phyloP scores from a whole-genome alignment of 2,329 filamentous ascomycete genomes.

The Beauveria caledonica region DNA sequence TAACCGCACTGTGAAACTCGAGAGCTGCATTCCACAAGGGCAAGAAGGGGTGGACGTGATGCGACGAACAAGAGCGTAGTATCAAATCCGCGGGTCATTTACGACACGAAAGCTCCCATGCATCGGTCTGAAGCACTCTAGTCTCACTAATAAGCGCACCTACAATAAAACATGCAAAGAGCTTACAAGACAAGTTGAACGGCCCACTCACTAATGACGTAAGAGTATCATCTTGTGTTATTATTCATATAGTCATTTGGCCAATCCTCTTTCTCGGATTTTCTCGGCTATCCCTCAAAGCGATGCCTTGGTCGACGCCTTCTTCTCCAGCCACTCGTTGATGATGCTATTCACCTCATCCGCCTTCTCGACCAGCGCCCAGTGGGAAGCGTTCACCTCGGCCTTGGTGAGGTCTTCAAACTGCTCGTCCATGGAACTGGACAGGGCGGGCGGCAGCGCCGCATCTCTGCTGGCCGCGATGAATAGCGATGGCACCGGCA shows the following conservation, averaged over 20 bases:
- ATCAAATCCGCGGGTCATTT: not conserved
- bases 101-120: too few relatives aligned
- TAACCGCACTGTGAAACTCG: not conserved
- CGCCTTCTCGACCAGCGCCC: constrained; percentile 70
- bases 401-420: constrained; percentile 57
- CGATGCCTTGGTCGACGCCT: constrained; percentile 20
- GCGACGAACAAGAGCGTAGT: not conserved
- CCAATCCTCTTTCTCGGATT: too few relatives aligned
- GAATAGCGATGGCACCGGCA: constrained; percentile 62
- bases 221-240: too few relatives aligned
- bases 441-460: constrained; percentile 65
- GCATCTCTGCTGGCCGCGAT: constrained; percentile 63
- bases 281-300: constrained; percentile 13
- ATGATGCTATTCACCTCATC: constrained; percentile 63
- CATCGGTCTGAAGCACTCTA: not conserved
- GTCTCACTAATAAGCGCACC: not conserved
- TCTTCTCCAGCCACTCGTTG: constrained; percentile 53
- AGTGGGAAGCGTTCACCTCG: constrained; percentile 66
- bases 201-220: too few relatives aligned
- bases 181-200: not conserved
- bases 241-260: too few relatives aligned
- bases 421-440: constrained; percentile 59
- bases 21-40: not conserved
- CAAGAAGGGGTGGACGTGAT: not conserved
- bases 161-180: not conserved